Conservation (phyloP, 805 yeast genomes). For the Wickerhamomyces rabaulensis region DNA sequence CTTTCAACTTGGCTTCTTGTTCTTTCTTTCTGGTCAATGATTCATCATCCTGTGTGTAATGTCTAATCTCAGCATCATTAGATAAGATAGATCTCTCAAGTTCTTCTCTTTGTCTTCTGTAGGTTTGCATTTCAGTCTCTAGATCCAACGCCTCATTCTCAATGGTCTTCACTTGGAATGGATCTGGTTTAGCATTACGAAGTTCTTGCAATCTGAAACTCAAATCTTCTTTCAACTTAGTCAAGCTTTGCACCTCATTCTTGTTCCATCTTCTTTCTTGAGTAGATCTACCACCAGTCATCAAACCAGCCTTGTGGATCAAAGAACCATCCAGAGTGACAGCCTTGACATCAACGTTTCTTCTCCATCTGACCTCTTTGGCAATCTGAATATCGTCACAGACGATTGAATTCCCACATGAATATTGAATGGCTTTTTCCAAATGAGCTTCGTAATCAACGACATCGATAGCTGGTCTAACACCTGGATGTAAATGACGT, state of each 20-base stretch:
- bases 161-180: slow-evolving; percentile 49
- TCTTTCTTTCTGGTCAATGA: slow-evolving; percentile 21
- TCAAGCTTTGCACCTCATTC: slow-evolving; percentile 52
- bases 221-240: slow-evolving; percentile 44
- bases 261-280: slow-evolving; percentile 67
- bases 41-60: slow-evolving; percentile 36
- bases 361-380: slow-evolving; percentile 64
- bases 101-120: slow-evolving; percentile 41
- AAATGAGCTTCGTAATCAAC: slow-evolving; percentile 61
- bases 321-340: slow-evolving; percentile 83
- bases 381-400: slow-evolving; percentile 72
- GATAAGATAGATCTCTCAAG: slow-evolving; percentile 41
- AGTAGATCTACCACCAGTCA: slow-evolving; percentile 81
- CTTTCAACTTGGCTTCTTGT: slow-evolving; percentile 20
- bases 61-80: slow-evolving; percentile 43
- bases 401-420: slow-evolving; percentile 73
- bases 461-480: slow-evolving; percentile 70
- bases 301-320: slow-evolving; percentile 78
- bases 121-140: slow-evolving; percentile 39
- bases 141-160: slow-evolving; percentile 48
- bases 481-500: slow-evolving; percentile 46
- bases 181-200: slow-evolving; percentile 43
- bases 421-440: slow-evolving; percentile 75
- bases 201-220: slow-evolving; percentile 39
- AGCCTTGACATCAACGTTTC: slow-evolving; percentile 51